Base-by-base conservation (phyloP, 805 yeast species). In the Kuraishia piskuri region DNA sequence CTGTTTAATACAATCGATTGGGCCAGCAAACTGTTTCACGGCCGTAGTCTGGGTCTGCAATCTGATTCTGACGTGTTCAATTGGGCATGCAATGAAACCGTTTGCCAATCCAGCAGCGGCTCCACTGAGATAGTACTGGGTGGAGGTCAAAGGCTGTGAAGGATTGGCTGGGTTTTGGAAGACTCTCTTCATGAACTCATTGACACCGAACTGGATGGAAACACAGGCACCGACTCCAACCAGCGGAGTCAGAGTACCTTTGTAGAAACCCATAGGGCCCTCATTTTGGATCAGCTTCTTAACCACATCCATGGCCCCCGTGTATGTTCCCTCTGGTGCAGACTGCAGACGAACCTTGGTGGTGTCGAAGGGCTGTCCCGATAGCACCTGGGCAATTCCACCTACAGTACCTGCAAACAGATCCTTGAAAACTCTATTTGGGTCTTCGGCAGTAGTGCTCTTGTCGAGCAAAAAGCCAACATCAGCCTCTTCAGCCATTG, bases 141-240 rank as follows among this genome's bases (percentile, higher is more conserved):
- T 56, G 46, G 82, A 73, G 8, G 80, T 65, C 55, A 90, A 71
- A 19, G 73, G 72, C 24, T 65, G 63, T 3, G 61, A 58, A 2
- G 50, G 31, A 20, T 69, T 71, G 3, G 61, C 61, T 53, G 17
- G 77, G 51, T 71, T 72, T 48, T 64, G 68, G 64, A 87, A 90
- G 56, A 76, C 72, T 62, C 97, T 77, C 71, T 94, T 94, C 96
- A 92, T 90, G 63, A 78, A 86, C 68, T 94, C 98, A 64, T 91
- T 91, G 40, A 90, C 96, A 49, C 96, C 94, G 65, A 94, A 94
- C 69, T 94, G 99, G 46, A 92, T 88, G 8, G 96, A 88, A 12
- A 94, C 97, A 75, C 97, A 91, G 0, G 96, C 96, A 51, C 99
- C 99, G n/a, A 92, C 89, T 12, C 99, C 99, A 37, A 92, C 68